phyloP scores from a whole-genome alignment of 129 eudicot species.

The Logfia minima region DNA sequence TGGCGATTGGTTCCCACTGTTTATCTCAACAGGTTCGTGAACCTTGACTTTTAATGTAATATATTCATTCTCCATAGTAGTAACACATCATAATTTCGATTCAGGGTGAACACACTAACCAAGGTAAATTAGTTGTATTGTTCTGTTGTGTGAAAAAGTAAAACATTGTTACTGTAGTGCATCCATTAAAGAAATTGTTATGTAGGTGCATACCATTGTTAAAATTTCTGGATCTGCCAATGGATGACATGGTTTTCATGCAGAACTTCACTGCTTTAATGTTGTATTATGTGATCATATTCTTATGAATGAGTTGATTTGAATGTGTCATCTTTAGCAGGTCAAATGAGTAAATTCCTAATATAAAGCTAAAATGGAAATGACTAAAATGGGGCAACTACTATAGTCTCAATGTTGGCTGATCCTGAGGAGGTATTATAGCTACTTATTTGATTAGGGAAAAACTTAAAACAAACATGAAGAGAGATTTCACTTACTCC shows the following conservation, averaged over 20 bases:
- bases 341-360: not conserved
- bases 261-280: too few relatives aligned
- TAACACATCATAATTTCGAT: not conserved
- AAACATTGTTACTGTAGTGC: too few relatives aligned
- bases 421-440: conserved; percentile 57
- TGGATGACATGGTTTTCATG: not conserved
- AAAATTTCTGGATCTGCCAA: not conserved
- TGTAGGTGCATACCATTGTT: not conserved
- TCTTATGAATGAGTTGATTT: too few relatives aligned
- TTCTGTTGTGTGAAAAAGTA: too few relatives aligned
- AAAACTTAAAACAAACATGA: too few relatives aligned
- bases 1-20: conserved; percentile 62
- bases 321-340: not conserved
- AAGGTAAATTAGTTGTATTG: not conserved
- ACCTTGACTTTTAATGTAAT: not conserved
- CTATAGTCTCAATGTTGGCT: conserved; percentile 57
- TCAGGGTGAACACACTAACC: conserved; percentile 29
- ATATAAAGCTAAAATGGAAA: not conserved
- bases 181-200: not conserved
- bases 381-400: not conserved
- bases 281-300: too few relatives aligned
- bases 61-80: not conserved
- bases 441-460: not conserved
- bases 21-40: conserved; percentile 48
- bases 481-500: not conserved